Evolutionary conservation across 192 early-diverging fungal genomes (phyloP).

Genomic region (Coemansia sp.): DNA sequence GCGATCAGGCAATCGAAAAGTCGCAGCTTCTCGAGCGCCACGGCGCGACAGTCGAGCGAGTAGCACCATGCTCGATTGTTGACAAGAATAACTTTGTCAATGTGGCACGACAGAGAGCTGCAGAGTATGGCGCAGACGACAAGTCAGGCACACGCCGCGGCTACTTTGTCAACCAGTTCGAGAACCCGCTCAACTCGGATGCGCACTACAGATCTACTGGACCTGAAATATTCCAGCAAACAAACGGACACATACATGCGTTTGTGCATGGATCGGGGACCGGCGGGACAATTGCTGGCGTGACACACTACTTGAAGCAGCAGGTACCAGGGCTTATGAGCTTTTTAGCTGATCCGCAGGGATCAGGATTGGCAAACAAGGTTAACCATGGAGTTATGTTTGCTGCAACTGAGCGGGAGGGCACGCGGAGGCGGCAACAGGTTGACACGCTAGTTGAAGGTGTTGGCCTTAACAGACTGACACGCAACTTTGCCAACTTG

Average conservation of each 20-base stretch:
- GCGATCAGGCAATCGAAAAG: conserved; percentile 91
- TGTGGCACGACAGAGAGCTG: conserved; percentile 74
- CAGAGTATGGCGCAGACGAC: conserved; percentile 53
- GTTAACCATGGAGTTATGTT: conserved; percentile 93
- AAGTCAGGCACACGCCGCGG: conserved; percentile 32
- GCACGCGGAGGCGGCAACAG: conserved; percentile 86
- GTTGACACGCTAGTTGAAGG: conserved; percentile 98
- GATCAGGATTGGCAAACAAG: conserved; percentile 88
- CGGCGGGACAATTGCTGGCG: conserved; percentile 90
- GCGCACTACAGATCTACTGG: conserved; percentile 82
- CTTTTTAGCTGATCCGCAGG: conserved; percentile 87
- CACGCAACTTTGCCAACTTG: conserved; percentile 71
- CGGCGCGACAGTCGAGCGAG: conserved; percentile 87
- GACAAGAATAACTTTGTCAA: conserved; percentile 92
- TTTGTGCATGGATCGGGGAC: conserved; percentile 91
- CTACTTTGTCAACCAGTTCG: conserved; percentile 94
- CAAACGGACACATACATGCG: conserved; percentile 69
- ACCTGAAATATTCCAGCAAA: conserved; percentile 74
- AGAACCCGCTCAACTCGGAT: conserved; percentile 81
- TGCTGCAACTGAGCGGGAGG: conserved; percentile 82
- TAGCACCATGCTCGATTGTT: conserved; percentile 87
- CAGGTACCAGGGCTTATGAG: conserved; percentile 60
- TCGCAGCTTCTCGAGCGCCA: conserved; percentile 77
- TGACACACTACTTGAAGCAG: conserved; percentile 80
- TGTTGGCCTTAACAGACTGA: conserved; percentile 91